These are phyloP conservation scores for Fusarium mexicanum DNA, from an alignment of 2,329 filamentous ascomycete genomes.

Conservation along the genomic window DNA sequence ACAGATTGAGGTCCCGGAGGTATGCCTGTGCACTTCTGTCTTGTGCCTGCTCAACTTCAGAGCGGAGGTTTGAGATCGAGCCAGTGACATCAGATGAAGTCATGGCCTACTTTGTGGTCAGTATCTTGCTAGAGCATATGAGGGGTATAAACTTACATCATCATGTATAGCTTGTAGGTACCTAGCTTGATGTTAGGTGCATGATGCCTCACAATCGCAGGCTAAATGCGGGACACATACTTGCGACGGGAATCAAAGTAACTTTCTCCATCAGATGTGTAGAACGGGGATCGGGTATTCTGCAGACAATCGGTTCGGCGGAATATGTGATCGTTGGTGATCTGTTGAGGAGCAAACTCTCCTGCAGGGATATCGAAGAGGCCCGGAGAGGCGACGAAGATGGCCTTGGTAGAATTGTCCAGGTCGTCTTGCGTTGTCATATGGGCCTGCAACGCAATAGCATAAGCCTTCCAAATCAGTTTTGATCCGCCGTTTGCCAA, in stretches of 20 bases:
- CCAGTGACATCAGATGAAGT: background rate
- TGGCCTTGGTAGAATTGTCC: background rate
- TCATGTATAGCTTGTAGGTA: background rate
- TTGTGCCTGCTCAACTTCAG: background rate
- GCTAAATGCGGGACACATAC: background rate
- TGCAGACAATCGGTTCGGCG: background rate
- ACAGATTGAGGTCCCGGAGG: background rate
- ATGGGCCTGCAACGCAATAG: background rate
- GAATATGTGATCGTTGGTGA: background rate
- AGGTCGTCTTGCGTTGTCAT: background rate
- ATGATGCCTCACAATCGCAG: fast-evolving
- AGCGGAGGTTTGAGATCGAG: background rate
- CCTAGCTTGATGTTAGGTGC: background rate
- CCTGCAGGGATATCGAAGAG: background rate
- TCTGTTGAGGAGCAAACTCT: background rate
- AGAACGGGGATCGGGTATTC: background rate
- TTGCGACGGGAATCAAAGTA: background rate
- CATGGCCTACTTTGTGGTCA: background rate
- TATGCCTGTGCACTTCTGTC: background rate
- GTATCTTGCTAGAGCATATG: no score
- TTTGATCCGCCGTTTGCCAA: background rate
- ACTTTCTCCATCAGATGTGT: background rate
- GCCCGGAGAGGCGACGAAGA: background rate
- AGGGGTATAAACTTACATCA: background rate
- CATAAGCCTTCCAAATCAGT: background rate